A percentile compares a stretch with the other conserved stretches of the same genome.
Conservation (phyloP, 192 early-diverging fungal genomes). For the Allomyces arbusculus region DNA sequence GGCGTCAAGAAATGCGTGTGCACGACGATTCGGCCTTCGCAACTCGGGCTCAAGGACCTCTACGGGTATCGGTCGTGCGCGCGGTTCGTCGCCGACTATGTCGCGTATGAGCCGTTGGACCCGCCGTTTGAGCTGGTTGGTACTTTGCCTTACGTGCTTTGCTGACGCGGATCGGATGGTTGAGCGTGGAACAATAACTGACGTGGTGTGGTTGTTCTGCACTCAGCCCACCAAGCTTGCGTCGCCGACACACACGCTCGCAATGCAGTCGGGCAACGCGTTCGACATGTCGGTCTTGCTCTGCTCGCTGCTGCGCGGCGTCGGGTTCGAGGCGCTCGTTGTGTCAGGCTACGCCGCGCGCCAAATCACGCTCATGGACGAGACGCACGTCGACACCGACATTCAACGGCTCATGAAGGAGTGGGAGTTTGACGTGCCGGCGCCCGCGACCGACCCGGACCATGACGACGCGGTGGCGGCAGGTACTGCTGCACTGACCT, state of each 20-base stretch:
- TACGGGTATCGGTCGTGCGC: constrained; percentile 34
- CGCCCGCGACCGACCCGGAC: constrained; percentile 2
- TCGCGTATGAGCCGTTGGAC: constrained; percentile 25
- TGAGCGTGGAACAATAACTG: constrained; percentile 1
- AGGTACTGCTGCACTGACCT: too few relatives aligned
- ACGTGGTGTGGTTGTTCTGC: too few relatives aligned
- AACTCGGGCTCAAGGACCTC: constrained; percentile 28
- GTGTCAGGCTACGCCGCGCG: constrained; percentile 31
- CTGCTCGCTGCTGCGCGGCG: constrained; percentile 26
- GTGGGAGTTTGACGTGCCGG: neutral
- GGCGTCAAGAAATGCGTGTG: constrained; percentile 37
- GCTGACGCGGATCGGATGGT: too few relatives aligned
- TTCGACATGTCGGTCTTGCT: constrained; percentile 31
- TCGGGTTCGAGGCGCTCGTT: constrained; percentile 38
- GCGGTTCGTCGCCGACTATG: constrained; percentile 27
- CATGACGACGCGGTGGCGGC: neutral
- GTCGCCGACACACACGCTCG: constrained; percentile 27
- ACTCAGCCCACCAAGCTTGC: constrained; percentile 15
- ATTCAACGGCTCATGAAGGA: neutral
- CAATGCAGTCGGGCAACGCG: constrained; percentile 25
- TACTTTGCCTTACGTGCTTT: neutral
- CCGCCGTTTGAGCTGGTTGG: constrained; percentile 34
- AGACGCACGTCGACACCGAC: constrained; percentile 18
- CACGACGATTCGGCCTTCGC: constrained; percentile 27
- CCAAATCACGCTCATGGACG: constrained; percentile 28